Conservation (phyloP, 148 eudicot genomes). For the Vaccinium myrtillus region DNA sequence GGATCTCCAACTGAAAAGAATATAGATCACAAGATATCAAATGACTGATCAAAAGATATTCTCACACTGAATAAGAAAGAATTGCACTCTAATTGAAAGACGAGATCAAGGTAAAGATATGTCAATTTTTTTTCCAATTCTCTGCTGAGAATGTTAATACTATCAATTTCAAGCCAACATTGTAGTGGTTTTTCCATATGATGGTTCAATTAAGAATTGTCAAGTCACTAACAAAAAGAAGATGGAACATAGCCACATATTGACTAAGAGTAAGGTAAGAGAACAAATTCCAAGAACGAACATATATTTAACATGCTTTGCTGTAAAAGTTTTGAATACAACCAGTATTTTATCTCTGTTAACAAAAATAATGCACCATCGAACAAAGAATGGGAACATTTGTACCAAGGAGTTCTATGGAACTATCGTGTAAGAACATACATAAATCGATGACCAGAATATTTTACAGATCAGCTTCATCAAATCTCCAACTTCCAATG, state of each 20-base stretch:
- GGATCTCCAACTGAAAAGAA: slow-evolving; percentile 81
- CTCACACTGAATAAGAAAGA: background rate
- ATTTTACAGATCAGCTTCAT: slow-evolving; percentile 97
- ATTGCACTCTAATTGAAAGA: background rate
- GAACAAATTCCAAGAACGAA: background rate
- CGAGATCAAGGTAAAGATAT: background rate
- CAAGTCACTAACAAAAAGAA: no score
- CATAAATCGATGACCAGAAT: slow-evolving; percentile 98
- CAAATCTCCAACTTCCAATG: slow-evolving; percentile 85
- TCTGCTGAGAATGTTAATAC: background rate
- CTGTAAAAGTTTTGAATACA: background rate
- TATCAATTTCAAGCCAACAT: background rate
- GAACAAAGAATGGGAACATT: slow-evolving; percentile 1
- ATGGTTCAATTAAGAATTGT: background rate
- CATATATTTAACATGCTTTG: background rate
- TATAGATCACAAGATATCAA: background rate
- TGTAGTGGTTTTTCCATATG: background rate
- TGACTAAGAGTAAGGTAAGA: background rate
- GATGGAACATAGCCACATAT: background rate
- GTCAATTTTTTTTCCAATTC: background rate
- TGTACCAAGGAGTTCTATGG: background rate
- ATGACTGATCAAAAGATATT: background rate
- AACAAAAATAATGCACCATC: background rate
- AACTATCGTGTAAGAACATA: slow-evolving; percentile 37
- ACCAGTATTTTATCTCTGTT: background rate